Conservation (phyloP, 1,284 basidiomycete species). For the Coriolopsis trogii region DNA sequence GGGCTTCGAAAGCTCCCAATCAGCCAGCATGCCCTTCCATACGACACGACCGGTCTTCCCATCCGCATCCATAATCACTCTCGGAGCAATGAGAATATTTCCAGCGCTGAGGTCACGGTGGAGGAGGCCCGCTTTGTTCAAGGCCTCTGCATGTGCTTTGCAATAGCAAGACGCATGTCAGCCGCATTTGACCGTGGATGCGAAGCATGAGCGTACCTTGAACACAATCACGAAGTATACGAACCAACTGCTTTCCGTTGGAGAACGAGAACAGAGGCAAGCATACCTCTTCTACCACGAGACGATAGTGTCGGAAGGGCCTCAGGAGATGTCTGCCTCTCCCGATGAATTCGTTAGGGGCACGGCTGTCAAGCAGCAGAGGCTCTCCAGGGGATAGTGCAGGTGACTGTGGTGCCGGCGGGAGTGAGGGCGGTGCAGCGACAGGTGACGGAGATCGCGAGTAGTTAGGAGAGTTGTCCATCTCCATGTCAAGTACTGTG, state of each 20-base stretch:
- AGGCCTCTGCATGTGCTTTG: not conserved
- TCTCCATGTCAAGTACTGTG: too few relatives aligned
- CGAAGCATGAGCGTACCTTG: not conserved
- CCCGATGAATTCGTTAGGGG: not conserved
- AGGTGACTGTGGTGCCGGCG: not conserved
- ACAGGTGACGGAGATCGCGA: too few relatives aligned
- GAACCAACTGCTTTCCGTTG: not conserved
- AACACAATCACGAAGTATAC: not conserved
- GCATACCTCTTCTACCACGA: conserved; percentile 5
- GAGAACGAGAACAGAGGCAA: not conserved
- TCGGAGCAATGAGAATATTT: conserved; percentile 1
- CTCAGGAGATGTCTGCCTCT: not conserved
- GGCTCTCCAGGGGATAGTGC: not conserved
- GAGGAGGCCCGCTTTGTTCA: not conserved
- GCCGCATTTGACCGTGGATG: not conserved
- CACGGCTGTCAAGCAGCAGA: not conserved
- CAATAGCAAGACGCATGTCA: not conserved
- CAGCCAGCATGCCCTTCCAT: not conserved
- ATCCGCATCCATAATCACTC: not conserved
- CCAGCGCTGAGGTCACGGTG: not conserved
- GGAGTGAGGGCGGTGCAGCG: too few relatives aligned
- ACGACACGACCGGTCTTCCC: not conserved
- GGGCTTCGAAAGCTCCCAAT: conserved; percentile 2
- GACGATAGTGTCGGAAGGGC: conserved; percentile 2
- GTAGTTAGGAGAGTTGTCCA: too few relatives aligned